Evolutionary conservation across 2,329 filamentous ascomycete species (phyloP).

Genomic region (Neoarthrinium moseri): DNA sequence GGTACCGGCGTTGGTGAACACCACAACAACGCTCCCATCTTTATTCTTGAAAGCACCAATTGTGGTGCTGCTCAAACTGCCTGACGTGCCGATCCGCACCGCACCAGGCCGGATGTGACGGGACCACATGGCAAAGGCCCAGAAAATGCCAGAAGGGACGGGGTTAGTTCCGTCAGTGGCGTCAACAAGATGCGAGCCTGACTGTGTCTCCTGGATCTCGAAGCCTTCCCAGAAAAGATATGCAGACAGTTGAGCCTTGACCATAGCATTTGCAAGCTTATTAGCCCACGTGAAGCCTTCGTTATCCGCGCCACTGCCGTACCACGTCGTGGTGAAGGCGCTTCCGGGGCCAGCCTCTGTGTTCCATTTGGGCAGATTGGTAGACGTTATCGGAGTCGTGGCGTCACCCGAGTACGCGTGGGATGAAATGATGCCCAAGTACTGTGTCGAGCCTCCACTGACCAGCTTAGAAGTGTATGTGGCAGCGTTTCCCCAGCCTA

Average conservation of each 20-base stretch:
- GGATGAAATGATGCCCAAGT: conserved; percentile 14
- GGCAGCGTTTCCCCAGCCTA: conserved; percentile 13
- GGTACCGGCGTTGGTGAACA: conserved; percentile 21
- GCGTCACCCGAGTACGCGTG: conserved; percentile 22
- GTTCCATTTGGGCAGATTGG: conserved; percentile 39
- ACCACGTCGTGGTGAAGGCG: conserved; percentile 37
- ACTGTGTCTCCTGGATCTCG: conserved; percentile 24
- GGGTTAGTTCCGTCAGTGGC: conserved; percentile 20
- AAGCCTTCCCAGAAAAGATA: conserved; percentile 50
- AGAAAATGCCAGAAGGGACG: conserved; percentile 20
- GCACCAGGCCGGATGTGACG: conserved; percentile 21
- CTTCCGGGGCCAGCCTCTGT: conserved; percentile 41
- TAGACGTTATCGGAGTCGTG: conserved; percentile 19
- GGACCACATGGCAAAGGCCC: conserved; percentile 25
- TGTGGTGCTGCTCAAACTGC: conserved; percentile 15
- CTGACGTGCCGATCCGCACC: conserved; percentile 17
- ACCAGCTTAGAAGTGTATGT: conserved; percentile 13
- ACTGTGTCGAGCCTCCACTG: conserved; percentile 10
- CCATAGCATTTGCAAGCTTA: conserved; percentile 40
- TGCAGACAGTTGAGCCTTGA: conserved; percentile 42
- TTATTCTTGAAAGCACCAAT: conserved; percentile 19
- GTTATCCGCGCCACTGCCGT: conserved; percentile 34
- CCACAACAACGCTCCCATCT: conserved; percentile 17
- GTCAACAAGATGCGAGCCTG: conserved; percentile 24
- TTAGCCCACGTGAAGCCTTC: conserved; percentile 35